Evolutionary conservation across 352 stramenopile species (phyloP).

Genomic region (Globisporangium radiosum): DNA sequence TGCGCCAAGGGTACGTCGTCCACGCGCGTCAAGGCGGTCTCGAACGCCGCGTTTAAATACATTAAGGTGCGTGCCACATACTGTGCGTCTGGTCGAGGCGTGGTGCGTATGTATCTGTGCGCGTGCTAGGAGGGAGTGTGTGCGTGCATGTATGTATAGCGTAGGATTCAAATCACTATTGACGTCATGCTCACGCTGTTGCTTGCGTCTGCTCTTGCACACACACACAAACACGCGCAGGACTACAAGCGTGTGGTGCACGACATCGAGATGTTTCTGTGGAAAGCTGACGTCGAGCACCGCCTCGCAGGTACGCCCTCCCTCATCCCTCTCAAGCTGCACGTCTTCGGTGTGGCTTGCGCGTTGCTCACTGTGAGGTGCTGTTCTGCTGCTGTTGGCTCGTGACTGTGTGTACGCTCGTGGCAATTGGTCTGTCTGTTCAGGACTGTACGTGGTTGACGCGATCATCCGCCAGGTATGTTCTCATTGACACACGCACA

Average conservation of each 20-base stretch:
- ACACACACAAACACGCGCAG: slow-evolving; percentile 17
- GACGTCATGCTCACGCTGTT: no score
- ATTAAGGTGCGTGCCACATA: slow-evolving; percentile 39
- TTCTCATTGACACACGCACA: no score
- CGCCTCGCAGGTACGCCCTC: slow-evolving; percentile 52
- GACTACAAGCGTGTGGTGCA: slow-evolving; percentile 87
- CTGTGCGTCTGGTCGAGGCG: background rate
- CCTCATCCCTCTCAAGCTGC: background rate
- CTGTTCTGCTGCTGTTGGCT: slow-evolving; percentile 1
- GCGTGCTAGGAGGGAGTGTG: background rate
- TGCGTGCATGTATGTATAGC: slow-evolving; percentile 9
- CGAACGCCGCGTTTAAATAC: slow-evolving; percentile 60
- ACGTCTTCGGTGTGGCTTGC: no score
- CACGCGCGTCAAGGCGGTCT: slow-evolving; percentile 64
- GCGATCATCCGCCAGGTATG: slow-evolving; percentile 73
- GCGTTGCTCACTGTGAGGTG: slow-evolving; percentile 2
- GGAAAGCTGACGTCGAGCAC: slow-evolving; percentile 78
- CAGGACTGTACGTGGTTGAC: slow-evolving; percentile 77
- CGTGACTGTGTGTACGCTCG: background rate
- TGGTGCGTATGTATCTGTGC: background rate
- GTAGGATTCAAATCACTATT: no score
- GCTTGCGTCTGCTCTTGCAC: no score
- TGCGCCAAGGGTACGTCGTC: slow-evolving; percentile 77
- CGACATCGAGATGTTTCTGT: slow-evolving; percentile 79
- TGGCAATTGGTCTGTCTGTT: background rate